Evolutionary conservation across 2,329 filamentous ascomycete species (phyloP), one percentile per base, ranked within the genome.

Genomic region (Colletotrichum tanaceti): DNA sequence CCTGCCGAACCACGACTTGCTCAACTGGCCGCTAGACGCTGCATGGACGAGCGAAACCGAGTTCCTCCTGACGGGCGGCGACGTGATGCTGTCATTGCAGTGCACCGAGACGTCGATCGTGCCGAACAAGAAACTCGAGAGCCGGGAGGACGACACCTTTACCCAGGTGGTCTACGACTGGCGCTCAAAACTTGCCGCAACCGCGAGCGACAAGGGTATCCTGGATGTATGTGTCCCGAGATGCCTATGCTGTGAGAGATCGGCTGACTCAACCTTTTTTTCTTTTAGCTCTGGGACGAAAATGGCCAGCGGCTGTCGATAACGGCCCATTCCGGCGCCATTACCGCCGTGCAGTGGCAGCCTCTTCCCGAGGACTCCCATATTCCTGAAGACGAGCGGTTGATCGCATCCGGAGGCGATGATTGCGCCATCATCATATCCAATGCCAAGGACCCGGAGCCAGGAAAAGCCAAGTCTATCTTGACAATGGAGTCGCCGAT

Each of bases 341-440:
- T 90, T 60, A 89, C 87, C 0, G 82, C 85, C 4, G 79, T 90
- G 70, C 81, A 84, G 68, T 91, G 88, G 88, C 89, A 90, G 72
- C 88, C 89, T 13, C 71, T 86, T 20, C 73, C 76, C 16, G 75
- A 64, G 9, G 68, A 72, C 22, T 24, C 61, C 9, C 57, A 76
- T 2, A 63, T 73, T 0, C 63, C 73, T 4, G 79, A 83, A 7
- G 84, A 84, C 58, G 87, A 89, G 71, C 81, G 89, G 28, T 78
- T 90, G 4, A 82, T 90, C 64, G 88, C 89, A 9, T 87, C 88
- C 1, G 87, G 87, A 28, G 86, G 86, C 3, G 87, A 90, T 70
- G 88, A 91, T 72, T 87, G 87, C 28, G 86, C 86, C 13, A 89
- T 91, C 57, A 80, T 85, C 53, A 85, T 90, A 32, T 90, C 88